phyloP scores from a whole-genome alignment of 352 stramenopile genomes.

The Globisporangium spiculum region DNA sequence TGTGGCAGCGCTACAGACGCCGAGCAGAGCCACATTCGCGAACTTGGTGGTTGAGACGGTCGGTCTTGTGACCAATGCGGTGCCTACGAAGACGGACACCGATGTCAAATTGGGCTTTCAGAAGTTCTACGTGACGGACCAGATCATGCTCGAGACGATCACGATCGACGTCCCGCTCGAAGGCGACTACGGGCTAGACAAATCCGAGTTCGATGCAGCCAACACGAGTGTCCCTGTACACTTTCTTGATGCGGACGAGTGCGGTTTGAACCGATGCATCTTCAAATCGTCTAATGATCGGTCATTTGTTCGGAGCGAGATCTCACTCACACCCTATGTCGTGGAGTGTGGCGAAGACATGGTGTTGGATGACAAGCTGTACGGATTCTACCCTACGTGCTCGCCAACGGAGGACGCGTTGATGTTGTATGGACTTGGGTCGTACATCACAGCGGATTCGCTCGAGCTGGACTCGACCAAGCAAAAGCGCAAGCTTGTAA shows the following conservation, averaged over 20 bases:
- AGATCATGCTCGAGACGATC: conserved; percentile 19
- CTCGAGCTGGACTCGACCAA: conserved; percentile 16
- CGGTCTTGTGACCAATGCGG: not conserved
- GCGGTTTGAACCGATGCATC: conserved; percentile 14
- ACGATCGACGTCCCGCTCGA: conserved; percentile 20
- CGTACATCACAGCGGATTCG: conserved; percentile 18
- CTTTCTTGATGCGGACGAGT: conserved; percentile 13
- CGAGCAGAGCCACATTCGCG: conserved; percentile 9
- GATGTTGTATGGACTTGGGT: conserved; percentile 19
- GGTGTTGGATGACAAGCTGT: conserved; percentile 5
- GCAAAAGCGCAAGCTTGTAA: conserved; percentile 14
- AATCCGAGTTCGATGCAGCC: conserved; percentile 6
- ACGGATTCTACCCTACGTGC: conserved; percentile 10
- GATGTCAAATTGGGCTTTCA: conserved; percentile 16
- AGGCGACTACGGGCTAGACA: conserved; percentile 10
- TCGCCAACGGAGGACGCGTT: not conserved
- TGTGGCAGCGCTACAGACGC: conserved; percentile 3
- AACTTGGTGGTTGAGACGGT: conserved; percentile 18
- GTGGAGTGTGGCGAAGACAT: not conserved
- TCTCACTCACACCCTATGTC: conserved; percentile 15
- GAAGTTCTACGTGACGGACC: conserved; percentile 10
- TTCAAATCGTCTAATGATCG: conserved; percentile 15
- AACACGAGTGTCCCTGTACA: conserved; percentile 8
- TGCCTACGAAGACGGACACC: conserved; percentile 5
- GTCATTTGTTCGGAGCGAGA: conserved; percentile 15